These are phyloP conservation scores for Camellia lanceoleosa DNA, from an alignment of 148 eudicot genomes.

Conservation along the genomic window DNA sequence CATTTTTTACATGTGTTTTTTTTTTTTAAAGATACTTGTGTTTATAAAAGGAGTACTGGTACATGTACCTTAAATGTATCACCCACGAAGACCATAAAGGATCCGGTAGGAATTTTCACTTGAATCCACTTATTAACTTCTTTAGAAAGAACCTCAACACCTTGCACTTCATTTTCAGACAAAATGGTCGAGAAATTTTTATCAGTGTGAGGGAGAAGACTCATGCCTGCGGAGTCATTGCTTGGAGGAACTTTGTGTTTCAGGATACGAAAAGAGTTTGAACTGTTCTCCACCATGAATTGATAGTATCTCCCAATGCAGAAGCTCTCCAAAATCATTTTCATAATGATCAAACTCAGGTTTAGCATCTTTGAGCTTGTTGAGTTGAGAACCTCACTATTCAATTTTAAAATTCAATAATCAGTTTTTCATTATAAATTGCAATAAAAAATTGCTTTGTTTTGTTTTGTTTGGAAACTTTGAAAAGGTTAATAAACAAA, in stretches of 20 bases:
- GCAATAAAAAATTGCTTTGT: too few relatives aligned
- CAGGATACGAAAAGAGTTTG: neutral
- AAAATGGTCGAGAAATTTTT: neutral
- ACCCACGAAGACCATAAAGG: neutral
- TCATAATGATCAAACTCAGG: neutral
- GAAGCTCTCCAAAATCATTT: neutral
- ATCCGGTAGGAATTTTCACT: neutral
- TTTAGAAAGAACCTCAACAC: neutral
- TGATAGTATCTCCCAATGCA: neutral
- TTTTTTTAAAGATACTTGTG: too few relatives aligned
- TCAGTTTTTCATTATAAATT: too few relatives aligned
- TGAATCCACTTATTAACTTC: neutral
- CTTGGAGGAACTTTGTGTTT: neutral
- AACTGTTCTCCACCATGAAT: neutral
- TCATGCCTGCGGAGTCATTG: neutral
- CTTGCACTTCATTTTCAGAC: neutral
- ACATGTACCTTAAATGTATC: neutral
- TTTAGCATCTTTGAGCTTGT: neutral
- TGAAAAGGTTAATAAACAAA: too few relatives aligned
- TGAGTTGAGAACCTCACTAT: neutral
- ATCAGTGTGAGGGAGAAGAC: neutral
- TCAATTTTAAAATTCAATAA: too few relatives aligned
- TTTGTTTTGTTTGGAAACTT: too few relatives aligned
- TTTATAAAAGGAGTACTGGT: neutral
- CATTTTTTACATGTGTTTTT: too few relatives aligned